Base-by-base conservation (phyloP, 768 basidiomycete species). In the Pulveroboletus sp. region DNA sequence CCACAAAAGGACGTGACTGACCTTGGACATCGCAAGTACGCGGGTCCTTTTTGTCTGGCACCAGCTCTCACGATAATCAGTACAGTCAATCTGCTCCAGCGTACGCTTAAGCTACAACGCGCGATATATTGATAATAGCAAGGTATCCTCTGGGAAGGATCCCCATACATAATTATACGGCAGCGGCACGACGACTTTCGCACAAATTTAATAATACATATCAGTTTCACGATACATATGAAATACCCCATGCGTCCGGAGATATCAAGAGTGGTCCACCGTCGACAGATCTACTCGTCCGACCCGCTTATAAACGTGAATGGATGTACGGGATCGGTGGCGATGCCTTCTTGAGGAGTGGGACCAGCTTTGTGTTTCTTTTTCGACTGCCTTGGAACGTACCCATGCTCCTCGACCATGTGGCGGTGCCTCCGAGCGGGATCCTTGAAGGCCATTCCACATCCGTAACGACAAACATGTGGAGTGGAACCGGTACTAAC, bases 341-440 rank as follows among this genome's bases (percentile, higher is more conserved):
- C 41, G 17, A 56, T 32, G 30, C 45, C 49, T 8, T 58, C 70
- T 52, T 65, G 67, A 9, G 57, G 50, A n/a, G 64, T 56, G 39
- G 65, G 56, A 6, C 64, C 61, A n/a, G 59, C 66, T 57, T 70
- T 71, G 31, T 73, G 72, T 54, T 76, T 78, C 61, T 71, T 76
- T 49, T 73, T 64, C 35, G 69, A 72, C 26, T 73, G 67, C 40
- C 70, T 73, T 3, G 80, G 76, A 17, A 74, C 46, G 51, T 83
- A 79, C 18, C 73, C 72, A 55, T 85, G 82, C 17, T 61, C 67
- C 10, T 74, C 69, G 17, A 76, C 71, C 66, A 80, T 76, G 62
- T 85, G 84, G 33, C 80, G 71, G 55, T 82, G 81, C 39, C 82
- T 70, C 46, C 82, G 73, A 5, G 84, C 82, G 15, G 82, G 82